Evolutionary conservation across 2,329 filamentous ascomycete species (phyloP).

Genomic region (Apiospora marii): DNA sequence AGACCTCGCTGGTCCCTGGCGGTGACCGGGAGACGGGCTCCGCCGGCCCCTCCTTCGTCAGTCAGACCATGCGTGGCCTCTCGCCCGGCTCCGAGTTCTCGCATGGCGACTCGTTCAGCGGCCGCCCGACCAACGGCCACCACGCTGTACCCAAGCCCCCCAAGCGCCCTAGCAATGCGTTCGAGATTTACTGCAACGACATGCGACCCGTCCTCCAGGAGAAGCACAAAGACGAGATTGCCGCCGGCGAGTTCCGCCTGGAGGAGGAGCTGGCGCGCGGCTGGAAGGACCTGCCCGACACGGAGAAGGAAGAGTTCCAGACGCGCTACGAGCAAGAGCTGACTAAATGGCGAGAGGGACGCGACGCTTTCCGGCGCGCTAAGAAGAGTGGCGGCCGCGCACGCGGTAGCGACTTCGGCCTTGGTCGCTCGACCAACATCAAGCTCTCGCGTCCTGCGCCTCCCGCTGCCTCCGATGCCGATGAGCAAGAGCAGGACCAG

Average conservation of each 20-base stretch:
- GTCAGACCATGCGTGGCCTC: constrained; percentile 53
- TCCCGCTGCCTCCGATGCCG: not conserved
- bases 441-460: not conserved
- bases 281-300: constrained; percentile 62
- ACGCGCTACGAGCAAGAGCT: constrained; percentile 50
- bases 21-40: constrained; percentile 48
- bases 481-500: constrained; percentile 29
- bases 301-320: constrained; percentile 58
- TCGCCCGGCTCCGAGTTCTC: constrained; percentile 63
- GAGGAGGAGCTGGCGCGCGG: constrained; percentile 63
- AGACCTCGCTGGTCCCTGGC: constrained; percentile 59
- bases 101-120: constrained; percentile 52
- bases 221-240: constrained; percentile 52
- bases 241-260: constrained; percentile 47
- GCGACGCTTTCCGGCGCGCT: constrained; percentile 46
- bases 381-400: constrained; percentile 38
- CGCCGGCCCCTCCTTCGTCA: constrained; percentile 53
- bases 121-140: constrained; percentile 39
- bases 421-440: constrained; percentile 5
- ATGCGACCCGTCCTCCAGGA: constrained; percentile 53
- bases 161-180: constrained; percentile 57
- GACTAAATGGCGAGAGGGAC: constrained; percentile 52
- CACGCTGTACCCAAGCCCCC: constrained; percentile 44
- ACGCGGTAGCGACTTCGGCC: constrained; percentile 38
- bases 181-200: constrained; percentile 63